These are phyloP conservation scores for Ceratocystis smalleyi DNA, from an alignment of 2,329 filamentous ascomycete species.

Conservation along the genomic window DNA sequence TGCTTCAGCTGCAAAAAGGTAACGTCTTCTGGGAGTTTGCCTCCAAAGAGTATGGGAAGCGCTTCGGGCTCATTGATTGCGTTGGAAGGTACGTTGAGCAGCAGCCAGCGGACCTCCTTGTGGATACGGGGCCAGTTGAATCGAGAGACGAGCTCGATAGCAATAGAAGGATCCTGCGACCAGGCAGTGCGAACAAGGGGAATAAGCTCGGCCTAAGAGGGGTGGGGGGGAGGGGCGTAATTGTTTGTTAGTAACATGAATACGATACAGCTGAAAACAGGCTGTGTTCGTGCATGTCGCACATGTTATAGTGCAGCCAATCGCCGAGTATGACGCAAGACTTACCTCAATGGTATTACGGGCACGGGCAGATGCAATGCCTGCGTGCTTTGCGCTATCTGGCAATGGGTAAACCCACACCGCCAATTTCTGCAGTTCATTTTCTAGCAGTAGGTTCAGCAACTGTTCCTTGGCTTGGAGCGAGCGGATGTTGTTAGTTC, in stretches of 20 bases:
- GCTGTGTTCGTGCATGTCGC: background rate
- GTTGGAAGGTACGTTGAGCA: constrained; percentile 72
- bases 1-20: constrained; percentile 72
- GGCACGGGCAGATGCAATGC: constrained; percentile 11
- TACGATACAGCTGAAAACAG: background rate
- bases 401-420: constrained; percentile 83
- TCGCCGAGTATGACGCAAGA: background rate
- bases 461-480: constrained; percentile 69
- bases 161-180: constrained; percentile 68
- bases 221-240: too few relatives aligned
- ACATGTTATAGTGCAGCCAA: background rate
- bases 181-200: constrained; percentile 69
- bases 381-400: constrained; percentile 27
- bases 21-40: constrained; percentile 61
- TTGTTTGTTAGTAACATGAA: background rate
- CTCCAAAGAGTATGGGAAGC: constrained; percentile 65
- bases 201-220: constrained; percentile 36
- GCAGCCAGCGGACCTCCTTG: constrained; percentile 60
- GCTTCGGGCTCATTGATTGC: constrained; percentile 69
- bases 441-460: constrained; percentile 64
- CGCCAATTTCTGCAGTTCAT: constrained; percentile 64
- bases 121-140: constrained; percentile 62
- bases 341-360: constrained; percentile 22
- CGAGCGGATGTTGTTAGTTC: constrained; percentile 43
- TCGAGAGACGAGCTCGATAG: constrained; percentile 66